Evolutionary conservation across 108 stramenopile species (phyloP), one percentile per base, ranked within the genome.

Genomic region (Aurantiochytrium sp.): DNA sequence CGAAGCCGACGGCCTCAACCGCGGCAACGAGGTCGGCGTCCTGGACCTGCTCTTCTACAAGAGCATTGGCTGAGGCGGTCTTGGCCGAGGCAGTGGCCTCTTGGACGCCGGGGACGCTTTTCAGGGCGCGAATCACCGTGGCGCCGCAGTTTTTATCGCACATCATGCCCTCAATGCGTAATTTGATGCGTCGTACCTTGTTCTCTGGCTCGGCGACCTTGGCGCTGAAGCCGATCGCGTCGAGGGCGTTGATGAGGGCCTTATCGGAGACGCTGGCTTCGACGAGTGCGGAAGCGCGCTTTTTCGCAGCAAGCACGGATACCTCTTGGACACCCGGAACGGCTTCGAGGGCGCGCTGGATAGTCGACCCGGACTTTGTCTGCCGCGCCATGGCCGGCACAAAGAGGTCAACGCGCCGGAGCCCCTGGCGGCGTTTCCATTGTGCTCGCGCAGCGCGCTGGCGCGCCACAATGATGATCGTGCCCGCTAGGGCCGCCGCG

Each of bases 91-190:
- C 90, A 2, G n/a, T 34, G 37, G 90, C 89, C 2, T 87, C 52
- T n/a, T 68, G 37, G 8, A 90, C 90, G 27, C 90, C 87, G 8
- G 88, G 48, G 4, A 90, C 87, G 4, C 2, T 32, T 36, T 87
- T 87, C 3, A 90, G 88, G 0, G 89, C 89, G 4, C 42, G 15
- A 4, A 21, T 8, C 5, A 90, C 90, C 2, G 89, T 90, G 4
- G 89, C 42, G 3, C 88, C 90, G 55, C 90, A 90, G 48, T 90
- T 90, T 3, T 90, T 90, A 39, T 90, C 86, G 88, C 90, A 90
- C 90, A 90, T 90, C 90, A 90, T 90, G 34, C 90, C 90, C n/a
- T 41, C 41, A 10, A 90, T 88, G 12, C 30, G 37, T 2, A 90
- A 86, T 68, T 81, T 81, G 36, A 48, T 24, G 27, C 42, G 42